These are phyloP conservation scores for Podospora fimiseda DNA, from an alignment of 495 filamentous ascomycete genomes.

Conservation along the genomic window DNA sequence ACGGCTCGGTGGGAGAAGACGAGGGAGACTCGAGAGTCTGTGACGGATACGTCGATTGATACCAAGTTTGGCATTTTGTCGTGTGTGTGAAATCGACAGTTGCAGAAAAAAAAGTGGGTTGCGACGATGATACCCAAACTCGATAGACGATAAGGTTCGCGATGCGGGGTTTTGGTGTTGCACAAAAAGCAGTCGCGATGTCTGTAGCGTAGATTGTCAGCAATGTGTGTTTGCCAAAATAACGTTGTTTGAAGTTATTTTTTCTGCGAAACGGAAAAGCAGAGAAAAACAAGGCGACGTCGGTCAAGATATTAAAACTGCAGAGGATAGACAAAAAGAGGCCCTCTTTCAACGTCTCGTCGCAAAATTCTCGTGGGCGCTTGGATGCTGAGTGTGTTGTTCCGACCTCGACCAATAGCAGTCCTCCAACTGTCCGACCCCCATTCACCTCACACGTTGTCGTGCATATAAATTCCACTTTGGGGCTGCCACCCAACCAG, in stretches of 20 bases:
- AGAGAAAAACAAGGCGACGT: neutral
- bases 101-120: neutral
- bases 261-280: no score
- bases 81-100: neutral
- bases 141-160: neutral
- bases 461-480: constrained; percentile 15
- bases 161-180: neutral
- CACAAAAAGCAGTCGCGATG: neutral
- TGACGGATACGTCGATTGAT: constrained; percentile 27
- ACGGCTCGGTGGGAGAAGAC: constrained; percentile 28
- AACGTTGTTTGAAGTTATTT: no score
- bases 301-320: constrained; percentile 1
- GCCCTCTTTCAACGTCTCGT: neutral
- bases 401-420: constrained; percentile 13
- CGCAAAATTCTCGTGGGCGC: neutral
- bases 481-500: constrained; percentile 16
- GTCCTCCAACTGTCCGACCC: constrained; percentile 18
- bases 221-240: no score
- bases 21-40: constrained; percentile 23
- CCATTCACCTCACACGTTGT: constrained; percentile 6
- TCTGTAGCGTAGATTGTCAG: neutral
- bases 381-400: neutral
- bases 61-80: constrained; percentile 23
- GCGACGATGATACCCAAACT: neutral
- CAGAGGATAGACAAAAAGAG: neutral